Percentiles rank a stretch among this genome's conserved stretches.
Evolutionary conservation across 495 filamentous ascomycete genomes (phyloP).

Genomic region (Tuber aestivum): DNA sequence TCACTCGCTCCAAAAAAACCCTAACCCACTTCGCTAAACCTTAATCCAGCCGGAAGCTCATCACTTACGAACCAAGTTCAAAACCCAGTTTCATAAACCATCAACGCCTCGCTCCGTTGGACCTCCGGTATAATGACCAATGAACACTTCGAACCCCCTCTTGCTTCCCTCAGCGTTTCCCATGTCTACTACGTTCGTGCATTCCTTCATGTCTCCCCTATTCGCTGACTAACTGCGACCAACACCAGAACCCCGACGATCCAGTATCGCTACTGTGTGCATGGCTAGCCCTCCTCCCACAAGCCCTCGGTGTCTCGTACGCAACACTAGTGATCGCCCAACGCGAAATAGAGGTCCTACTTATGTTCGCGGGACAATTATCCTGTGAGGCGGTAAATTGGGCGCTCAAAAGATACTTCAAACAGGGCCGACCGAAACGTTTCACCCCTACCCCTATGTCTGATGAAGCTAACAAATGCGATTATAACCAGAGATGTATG

Average conservation of each 20-base stretch:
- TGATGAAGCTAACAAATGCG: constrained; percentile 3
- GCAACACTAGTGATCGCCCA: constrained; percentile 81
- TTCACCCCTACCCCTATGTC: neutral
- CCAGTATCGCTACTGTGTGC: constrained; percentile 78
- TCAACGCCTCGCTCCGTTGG: neutral
- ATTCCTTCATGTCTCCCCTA: neutral
- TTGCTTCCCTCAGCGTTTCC: constrained; percentile 86
- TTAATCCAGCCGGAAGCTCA: neutral
- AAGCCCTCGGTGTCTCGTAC: constrained; percentile 83
- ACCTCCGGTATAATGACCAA: neutral
- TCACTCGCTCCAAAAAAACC: neutral
- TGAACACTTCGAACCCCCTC: constrained; percentile 51
- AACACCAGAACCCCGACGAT: constrained; percentile 74
- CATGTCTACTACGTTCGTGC: constrained; percentile 89
- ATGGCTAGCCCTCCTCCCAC: constrained; percentile 87
- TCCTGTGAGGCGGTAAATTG: constrained; percentile 93
- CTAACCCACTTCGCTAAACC: neutral
- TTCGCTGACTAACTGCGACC: constrained; percentile 19
- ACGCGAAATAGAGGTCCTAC: constrained; percentile 78
- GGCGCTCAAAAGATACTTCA: constrained; percentile 78
- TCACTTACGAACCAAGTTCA: neutral
- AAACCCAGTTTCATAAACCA: neutral
- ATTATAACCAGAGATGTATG: constrained; percentile 59
- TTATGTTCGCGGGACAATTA: constrained; percentile 90
- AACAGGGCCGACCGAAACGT: constrained; percentile 80